Percentiles rank a stretch among this genome's conserved stretches.
phyloP scores from a whole-genome alignment of 2,329 filamentous ascomycete species.

The Botryotinia convoluta region DNA sequence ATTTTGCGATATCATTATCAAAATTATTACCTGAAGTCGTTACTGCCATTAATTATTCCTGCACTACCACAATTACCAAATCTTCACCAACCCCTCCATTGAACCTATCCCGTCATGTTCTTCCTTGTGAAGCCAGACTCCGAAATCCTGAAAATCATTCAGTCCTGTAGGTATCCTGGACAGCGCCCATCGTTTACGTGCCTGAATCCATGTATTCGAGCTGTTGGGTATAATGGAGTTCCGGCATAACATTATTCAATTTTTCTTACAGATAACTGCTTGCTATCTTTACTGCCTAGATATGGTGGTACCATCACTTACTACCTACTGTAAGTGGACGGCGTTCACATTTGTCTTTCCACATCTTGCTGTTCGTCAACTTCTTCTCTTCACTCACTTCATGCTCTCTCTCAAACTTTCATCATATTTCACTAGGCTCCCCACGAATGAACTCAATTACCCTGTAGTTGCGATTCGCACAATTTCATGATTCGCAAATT shows the following conservation, averaged over 20 bases:
- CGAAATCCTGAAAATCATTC: not conserved
- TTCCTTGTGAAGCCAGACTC: not conserved
- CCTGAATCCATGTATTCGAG: not conserved
- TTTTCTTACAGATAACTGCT: not conserved
- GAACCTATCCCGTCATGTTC: not conserved
- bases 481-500: conserved; percentile 3
- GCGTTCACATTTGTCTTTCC: conserved; percentile 1
- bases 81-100: not conserved
- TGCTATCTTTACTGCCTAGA: conserved; percentile 5
- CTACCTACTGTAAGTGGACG: not conserved
- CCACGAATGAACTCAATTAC: not conserved
- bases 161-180: conserved; percentile 5
- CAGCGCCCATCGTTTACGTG: not conserved
- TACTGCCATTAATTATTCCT: not conserved
- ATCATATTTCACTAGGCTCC: not conserved
- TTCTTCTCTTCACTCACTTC: conserved; percentile 6
- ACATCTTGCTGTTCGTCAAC: not conserved
- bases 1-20: not conserved
- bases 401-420: not conserved
- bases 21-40: conserved; percentile 3
- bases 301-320: not conserved
- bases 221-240: not conserved
- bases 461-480: not conserved
- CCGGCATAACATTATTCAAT: not conserved
- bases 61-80: not conserved